phyloP scores from a whole-genome alignment of 1,284 basidiomycete species.

The Gomphus bonarii region DNA sequence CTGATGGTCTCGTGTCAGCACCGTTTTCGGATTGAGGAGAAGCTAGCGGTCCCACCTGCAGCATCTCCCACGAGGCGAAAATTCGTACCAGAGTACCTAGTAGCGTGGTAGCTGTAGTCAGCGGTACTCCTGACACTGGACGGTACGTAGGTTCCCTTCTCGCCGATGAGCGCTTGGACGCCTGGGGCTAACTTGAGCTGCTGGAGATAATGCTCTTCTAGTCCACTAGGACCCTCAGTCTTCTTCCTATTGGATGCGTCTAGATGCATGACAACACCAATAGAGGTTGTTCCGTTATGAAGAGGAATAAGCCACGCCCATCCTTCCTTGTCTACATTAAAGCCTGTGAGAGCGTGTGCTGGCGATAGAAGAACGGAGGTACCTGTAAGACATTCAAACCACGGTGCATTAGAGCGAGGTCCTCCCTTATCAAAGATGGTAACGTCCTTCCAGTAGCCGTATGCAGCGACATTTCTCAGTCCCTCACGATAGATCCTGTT shows the following conservation, averaged over 20 bases:
- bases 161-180: not conserved
- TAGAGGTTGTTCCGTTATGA: constrained; percentile 53
- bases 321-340: constrained; percentile 51
- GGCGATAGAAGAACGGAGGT: constrained; percentile 12
- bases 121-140: constrained; percentile 32
- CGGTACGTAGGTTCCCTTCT: constrained; percentile 8
- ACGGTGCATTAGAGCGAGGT: constrained; percentile 40
- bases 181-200: not conserved
- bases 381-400: constrained; percentile 64
- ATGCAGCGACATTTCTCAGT: constrained; percentile 62
- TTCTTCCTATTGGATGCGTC: constrained; percentile 31
- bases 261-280: constrained; percentile 67
- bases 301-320: constrained; percentile 76
- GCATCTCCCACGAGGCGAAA: constrained; percentile 66
- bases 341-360: not conserved
- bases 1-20: constrained; percentile 22
- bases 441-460: constrained; percentile 63
- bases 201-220: not conserved
- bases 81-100: constrained; percentile 44
- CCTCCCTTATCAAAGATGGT: constrained; percentile 45
- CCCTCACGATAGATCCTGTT: constrained; percentile 40
- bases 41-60: constrained; percentile 34
- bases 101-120: constrained; percentile 65
- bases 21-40: not conserved
- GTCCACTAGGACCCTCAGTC: not conserved